phyloP scores from a whole-genome alignment of 495 filamentous ascomycete genomes.

The Astrothelium subdiscretum region DNA sequence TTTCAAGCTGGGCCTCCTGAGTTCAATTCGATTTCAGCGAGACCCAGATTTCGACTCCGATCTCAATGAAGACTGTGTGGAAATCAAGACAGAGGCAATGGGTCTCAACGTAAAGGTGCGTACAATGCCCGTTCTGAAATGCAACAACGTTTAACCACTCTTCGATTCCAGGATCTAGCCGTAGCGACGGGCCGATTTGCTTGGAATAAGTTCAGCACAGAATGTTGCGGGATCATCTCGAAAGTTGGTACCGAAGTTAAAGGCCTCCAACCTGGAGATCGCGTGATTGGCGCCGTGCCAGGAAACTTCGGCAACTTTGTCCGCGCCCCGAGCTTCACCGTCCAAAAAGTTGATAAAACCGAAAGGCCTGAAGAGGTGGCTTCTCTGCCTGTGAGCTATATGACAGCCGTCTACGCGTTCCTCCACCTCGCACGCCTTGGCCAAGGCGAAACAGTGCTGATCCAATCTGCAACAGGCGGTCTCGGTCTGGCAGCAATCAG shows the following conservation, averaged over 20 bases:
- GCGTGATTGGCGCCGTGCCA: not conserved
- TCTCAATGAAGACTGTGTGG: not conserved
- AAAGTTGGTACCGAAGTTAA: not conserved
- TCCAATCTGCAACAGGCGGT: conserved; percentile 38
- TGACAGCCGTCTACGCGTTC: conserved; percentile 31
- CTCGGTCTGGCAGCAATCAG: conserved; percentile 39
- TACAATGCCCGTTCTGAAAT: not conserved
- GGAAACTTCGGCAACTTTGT: not conserved
- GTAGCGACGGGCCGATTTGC: not conserved
- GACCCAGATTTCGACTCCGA: not conserved
- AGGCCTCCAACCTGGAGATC: not conserved
- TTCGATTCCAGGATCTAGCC: not conserved
- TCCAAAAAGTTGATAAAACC: not conserved
- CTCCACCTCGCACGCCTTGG: conserved; percentile 24
- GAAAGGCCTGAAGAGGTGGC: conserved; percentile 28
- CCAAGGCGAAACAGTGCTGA: conserved; percentile 34
- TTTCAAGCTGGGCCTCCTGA: not conserved
- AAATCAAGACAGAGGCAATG: conserved; percentile 3
- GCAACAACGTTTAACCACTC: not conserved
- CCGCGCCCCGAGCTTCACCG: not conserved
- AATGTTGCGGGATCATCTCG: not conserved
- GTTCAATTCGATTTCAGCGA: not conserved
- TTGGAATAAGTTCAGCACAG: not conserved
- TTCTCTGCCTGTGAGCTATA: conserved; percentile 32
- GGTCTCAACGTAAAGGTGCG: not conserved